Base-by-base conservation (phyloP, 805 yeast genomes). In the Cyberlindnera galapagoensis region DNA sequence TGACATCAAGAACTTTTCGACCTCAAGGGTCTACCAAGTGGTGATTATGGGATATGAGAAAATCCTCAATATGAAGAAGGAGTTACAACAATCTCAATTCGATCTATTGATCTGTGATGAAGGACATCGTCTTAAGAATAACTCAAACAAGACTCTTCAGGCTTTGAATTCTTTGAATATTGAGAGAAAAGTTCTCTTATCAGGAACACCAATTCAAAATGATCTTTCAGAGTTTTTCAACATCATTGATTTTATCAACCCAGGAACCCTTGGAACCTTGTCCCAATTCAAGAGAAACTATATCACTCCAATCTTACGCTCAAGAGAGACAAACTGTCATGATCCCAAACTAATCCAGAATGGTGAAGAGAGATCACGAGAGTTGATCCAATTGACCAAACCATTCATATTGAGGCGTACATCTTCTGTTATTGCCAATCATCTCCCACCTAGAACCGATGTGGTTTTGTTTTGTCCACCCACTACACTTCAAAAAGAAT, bases 161-260 rank as follows among this genome's bases (percentile, higher is more conserved):
- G 74, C 77, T 0, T 60, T 90, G 32, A 72, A 70, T 24, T 47
- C 64, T 2, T 27, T 48, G 22, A 36, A 40, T 6, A 43, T 48
- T 4, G 62, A 63, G 7, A 71, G 65, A 26, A 74, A 80, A 39
- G 60, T 90, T 3, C 49, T 90, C 5, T 60, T 92, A 6, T 75
- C 95, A 0, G 98, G 96, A 0, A 86, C 96, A 0, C 96, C 95
- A 0, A 85, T 92, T 21, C 98, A 92, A 52, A 92, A 92, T 57
- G 95, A 92, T 54, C 67, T 92, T 29, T 61, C 60, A 3, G 98
- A 92, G 52, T 90, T 84, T 52, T 85, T 64, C 56, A 78, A 81
- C 8, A 74, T 92, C 46, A 72, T 80, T 6, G 81, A 86, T 49
- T 90, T 90, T 51, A 62, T 86, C 9, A 87, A 86, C 47, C 96